Percentiles rank a stretch among this genome's conserved stretches.
Conservation (phyloP, 305 asterid species). For the Fraxinus velutina region DNA sequence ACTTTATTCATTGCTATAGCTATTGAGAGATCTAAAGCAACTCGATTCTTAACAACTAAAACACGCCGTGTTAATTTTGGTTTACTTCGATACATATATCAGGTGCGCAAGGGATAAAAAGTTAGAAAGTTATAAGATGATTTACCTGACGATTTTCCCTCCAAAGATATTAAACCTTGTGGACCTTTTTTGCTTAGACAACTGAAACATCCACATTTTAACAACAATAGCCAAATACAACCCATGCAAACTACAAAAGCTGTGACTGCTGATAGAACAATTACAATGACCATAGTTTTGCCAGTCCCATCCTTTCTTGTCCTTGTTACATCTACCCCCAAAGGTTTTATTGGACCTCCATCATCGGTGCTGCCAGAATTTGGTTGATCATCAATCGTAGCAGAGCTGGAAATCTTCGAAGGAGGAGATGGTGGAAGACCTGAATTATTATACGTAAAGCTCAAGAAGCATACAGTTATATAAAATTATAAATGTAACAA, state of each 20-base stretch:
- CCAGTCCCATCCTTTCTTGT: conserved; percentile 41
- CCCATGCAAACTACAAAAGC: conserved; percentile 63
- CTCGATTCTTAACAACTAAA: not conserved
- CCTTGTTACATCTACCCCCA: conserved; percentile 70
- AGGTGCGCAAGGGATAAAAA: not conserved
- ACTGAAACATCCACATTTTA: conserved; percentile 37
- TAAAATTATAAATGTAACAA: not conserved
- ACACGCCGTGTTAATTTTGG: not conserved
- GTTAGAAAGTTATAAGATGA: not conserved
- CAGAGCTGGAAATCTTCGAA: conserved; percentile 42
- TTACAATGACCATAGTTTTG: conserved; percentile 45
- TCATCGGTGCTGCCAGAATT: conserved; percentile 37
- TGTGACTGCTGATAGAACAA: conserved; percentile 60
- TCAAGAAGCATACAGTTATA: conserved; percentile 19
- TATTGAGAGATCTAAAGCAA: not conserved
- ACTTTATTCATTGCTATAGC: not conserved
- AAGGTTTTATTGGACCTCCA: conserved; percentile 61
- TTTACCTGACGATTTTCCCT: conserved; percentile 58
- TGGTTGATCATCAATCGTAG: conserved; percentile 47
- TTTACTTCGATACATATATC: not conserved
- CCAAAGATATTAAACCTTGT: conserved; percentile 33
- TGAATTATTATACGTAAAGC: conserved; percentile 28
- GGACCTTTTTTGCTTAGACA: conserved; percentile 27
- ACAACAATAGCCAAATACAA: conserved; percentile 49
- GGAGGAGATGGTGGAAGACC: conserved; percentile 98